Base-by-base conservation (phyloP, 306 rosid species). In the Amphicarpaea edgeworthii region DNA sequence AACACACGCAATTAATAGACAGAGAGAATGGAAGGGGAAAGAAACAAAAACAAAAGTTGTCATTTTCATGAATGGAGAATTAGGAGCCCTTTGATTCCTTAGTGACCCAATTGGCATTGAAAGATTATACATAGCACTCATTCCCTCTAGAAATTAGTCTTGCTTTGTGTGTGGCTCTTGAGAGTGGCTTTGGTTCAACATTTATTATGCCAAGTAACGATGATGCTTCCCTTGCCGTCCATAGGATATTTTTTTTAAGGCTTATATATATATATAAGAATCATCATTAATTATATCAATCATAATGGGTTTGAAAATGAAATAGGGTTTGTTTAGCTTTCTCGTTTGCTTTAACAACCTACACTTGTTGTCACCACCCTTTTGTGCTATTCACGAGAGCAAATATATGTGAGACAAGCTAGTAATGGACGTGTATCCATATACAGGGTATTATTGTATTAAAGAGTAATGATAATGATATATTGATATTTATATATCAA, bases 261-360 rank as follows among this genome's bases (percentile, higher is more conserved):
- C 20, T 59, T 38, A 74, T n/a, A n/a, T n/a, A n/a, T n/a, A n/a
- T n/a, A n/a, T 74, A 26, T 71, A 37, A 34, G 72, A 79, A 72
- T 83, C 37, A 78, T 60, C 76, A 81, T 85, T 83, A 70, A 81
- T 85, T 83, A 70, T 77, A 68, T 45, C 86, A 88, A 82, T 90
- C 82, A 87, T 87, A 80, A 68, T 76, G 53, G 49, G 46, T 73
- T 86, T 84, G 92, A 90, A 86, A 86, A 74, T 81, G 55, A 77
- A 63, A 74, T 47, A 15, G 28, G 28, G 70, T 67, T 77, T 68
- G 45, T n/a, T 34, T 46, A 8, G 12, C 24, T 69, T 81, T 68
- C 50, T 68, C 1, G 8, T 54, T 79, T 65, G 63, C 71, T 63
- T 62, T 40, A 65, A 66, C 78, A 65, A 66, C 78, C 66, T 16